Conservation (phyloP, 345 rosid species). For the Eutrema japonicum region DNA sequence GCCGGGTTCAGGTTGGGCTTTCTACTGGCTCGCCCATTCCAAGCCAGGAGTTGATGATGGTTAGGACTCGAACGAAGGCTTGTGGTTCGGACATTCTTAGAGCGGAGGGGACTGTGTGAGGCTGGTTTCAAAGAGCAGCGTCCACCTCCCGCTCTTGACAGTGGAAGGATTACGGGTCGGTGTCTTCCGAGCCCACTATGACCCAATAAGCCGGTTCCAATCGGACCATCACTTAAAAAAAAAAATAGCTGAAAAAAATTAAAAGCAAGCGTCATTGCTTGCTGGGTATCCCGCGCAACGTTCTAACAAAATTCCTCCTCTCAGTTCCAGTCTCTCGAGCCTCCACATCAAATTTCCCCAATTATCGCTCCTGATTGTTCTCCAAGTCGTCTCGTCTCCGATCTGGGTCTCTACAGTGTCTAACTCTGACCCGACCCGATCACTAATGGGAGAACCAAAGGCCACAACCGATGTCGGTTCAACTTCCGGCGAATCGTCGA, state of each 20-base stretch:
- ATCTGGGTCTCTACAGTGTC: conserved; percentile 37
- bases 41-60: too few relatives aligned
- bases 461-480: conserved; percentile 36
- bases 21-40: too few relatives aligned
- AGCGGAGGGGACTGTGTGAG: too few relatives aligned
- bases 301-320: conserved; percentile 38
- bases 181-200: too few relatives aligned
- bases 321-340: conserved; percentile 25
- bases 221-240: not conserved
- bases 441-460: conserved; percentile 47
- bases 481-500: conserved; percentile 50
- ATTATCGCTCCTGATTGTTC: conserved; percentile 15
- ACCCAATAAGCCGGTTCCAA: too few relatives aligned
- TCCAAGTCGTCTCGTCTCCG: conserved; percentile 19
- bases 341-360: conserved; percentile 19
- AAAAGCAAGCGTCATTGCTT: conserved; percentile 27
- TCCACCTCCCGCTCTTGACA: too few relatives aligned
- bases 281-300: conserved; percentile 50
- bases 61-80: too few relatives aligned
- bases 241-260: not conserved
- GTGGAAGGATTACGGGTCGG: too few relatives aligned
- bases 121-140: too few relatives aligned
- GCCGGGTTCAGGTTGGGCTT: too few relatives aligned
- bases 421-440: conserved; percentile 28
- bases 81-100: too few relatives aligned